These are phyloP conservation scores for Nigrospora oryzae DNA, from an alignment of 2,329 filamentous ascomycete genomes.

Conservation along the genomic window DNA sequence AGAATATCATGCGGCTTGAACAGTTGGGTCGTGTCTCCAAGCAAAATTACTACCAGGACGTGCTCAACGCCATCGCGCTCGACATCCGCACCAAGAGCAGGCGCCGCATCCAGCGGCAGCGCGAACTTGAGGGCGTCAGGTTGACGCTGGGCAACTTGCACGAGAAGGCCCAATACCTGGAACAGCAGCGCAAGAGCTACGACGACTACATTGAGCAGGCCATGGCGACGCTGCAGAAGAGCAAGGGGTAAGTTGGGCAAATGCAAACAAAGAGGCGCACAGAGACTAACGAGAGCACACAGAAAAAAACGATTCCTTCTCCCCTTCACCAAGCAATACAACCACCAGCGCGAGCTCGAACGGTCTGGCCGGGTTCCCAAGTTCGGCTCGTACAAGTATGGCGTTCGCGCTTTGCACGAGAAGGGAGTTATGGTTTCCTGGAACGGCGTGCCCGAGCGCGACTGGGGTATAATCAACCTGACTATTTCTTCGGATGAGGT, in stretches of 20 bases:
- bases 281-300: constrained; percentile 41
- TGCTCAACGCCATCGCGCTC: constrained; percentile 93
- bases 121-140: constrained; percentile 78
- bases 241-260: constrained; percentile 62
- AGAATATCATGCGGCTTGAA: constrained; percentile 89
- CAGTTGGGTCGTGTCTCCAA: constrained; percentile 79
- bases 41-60: constrained; percentile 90
- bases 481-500: constrained; percentile 93
- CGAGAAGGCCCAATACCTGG: constrained; percentile 84
- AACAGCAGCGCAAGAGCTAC: constrained; percentile 93
- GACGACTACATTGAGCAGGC: constrained; percentile 99
- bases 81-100: constrained; percentile 97
- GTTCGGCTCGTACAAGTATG: constrained; percentile 97
- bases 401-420: constrained; percentile 76
- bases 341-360: constrained; percentile 93
- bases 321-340: constrained; percentile 97
- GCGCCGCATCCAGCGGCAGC: constrained; percentile 80
- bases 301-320: constrained; percentile 88
- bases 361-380: constrained; percentile 88
- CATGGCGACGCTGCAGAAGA: constrained; percentile 93
- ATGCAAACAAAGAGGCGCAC: too few relatives aligned
- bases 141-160: constrained; percentile 68
- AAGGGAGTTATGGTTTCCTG: constrained; percentile 94
- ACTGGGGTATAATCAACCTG: constrained; percentile 88
- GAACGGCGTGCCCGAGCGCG: constrained; percentile 71